Evolutionary conservation across 257 asterid species (phyloP).

Genomic region (Capsicum baccatum): DNA sequence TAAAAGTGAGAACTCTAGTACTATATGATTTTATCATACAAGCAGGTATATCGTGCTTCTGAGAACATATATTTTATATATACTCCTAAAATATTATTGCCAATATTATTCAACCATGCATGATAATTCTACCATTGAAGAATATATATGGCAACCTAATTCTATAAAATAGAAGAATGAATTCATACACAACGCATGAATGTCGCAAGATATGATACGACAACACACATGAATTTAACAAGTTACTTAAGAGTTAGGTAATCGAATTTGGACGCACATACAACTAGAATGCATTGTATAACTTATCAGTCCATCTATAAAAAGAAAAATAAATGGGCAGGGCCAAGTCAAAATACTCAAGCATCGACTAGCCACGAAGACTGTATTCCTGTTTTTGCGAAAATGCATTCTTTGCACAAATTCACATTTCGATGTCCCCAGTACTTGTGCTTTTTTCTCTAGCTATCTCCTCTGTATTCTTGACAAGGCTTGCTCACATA

Average conservation of each 20-base stretch:
- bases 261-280: background rate
- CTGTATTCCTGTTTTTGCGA: too few relatives aligned
- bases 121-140: background rate
- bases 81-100: background rate
- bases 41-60: background rate
- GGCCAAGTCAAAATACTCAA: too few relatives aligned
- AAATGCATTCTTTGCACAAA: too few relatives aligned
- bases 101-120: background rate
- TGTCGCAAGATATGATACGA: constrained; percentile 12
- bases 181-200: constrained; percentile 19
- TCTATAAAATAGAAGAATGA: background rate
- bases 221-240: background rate
- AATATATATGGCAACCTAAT: background rate
- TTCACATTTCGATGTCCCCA: too few relatives aligned
- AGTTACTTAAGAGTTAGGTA: background rate
- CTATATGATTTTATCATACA: background rate
- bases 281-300: background rate
- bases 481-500: too few relatives aligned
- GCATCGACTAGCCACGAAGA: too few relatives aligned
- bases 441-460: too few relatives aligned
- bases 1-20: too few relatives aligned
- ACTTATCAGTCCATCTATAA: too few relatives aligned
- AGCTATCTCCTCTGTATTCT: too few relatives aligned
- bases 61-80: background rate
- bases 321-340: too few relatives aligned